Evolutionary conservation across 2,329 filamentous ascomycete species (phyloP), one percentile per base, ranked within the genome.

Genomic region (Zymoseptoria passerinii): DNA sequence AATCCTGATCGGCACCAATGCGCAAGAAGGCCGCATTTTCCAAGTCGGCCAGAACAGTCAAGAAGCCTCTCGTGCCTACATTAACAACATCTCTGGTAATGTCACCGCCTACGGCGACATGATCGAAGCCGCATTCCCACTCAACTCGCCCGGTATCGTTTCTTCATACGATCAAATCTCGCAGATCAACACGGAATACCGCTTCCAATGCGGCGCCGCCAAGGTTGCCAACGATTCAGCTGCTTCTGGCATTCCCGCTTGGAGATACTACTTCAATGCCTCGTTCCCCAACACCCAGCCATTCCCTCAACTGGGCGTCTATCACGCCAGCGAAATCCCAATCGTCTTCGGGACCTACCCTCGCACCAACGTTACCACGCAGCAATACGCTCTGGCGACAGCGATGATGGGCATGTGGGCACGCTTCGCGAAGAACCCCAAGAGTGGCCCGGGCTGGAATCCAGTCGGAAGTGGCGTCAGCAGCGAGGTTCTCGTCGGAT

Each of bases 211-310:
- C 56, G 35, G 63, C 1, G 59, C 66, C 50, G 66, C 66, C 13
- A 59, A 61, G 13, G 66, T 63, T 52, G 64, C 70, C 40, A 70
- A 71, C 53, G 69, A 64, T 44, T 66, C 67, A 2, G 69, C 69
- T 18, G 35, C 59, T 4, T 58, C 64, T 19, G 68, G 68, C 13
- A 69, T 71, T 51, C 68, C 71, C 1, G 63, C 69, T 28, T 75
- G 71, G 72, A 64, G 72, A 20, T 75, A 73, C 63, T 70, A 70
- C 55, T 75, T 70, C 67, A 74, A 73, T 55, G 70, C 70, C 48
- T 63, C 65, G 4, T 74, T 73, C 61, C 57, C 66, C 10, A 73
- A 73, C 58, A 67, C 63, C 4, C 68, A 71, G 54, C 54, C 58
- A 28, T 69, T 65, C 58, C 66, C 63, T 40, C 53, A 59, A 18